Evolutionary conservation across 208 protist species (phyloP), one percentile per base, ranked within the genome.

Genomic region (Ichthyophonus hoferi): DNA sequence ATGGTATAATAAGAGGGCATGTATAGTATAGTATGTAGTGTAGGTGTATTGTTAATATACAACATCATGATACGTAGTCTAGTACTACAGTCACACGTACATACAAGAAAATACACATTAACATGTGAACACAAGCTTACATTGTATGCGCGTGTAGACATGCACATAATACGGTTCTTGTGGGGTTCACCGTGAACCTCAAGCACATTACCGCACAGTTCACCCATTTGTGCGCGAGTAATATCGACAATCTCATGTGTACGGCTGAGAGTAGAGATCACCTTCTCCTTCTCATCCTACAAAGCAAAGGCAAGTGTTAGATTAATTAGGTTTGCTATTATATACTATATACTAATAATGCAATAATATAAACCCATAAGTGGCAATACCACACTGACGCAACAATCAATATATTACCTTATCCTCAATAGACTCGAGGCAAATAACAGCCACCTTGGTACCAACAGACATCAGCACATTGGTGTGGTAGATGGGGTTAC

Each of bases 391-490:
- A 37, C n/a, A 79, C n/a, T n/a, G n/a, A n/a, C 24, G 43, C 24
- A 67, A 67, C 12, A 3, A 3, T 67, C 43, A 67, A 31, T 67
- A 67, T 67, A 67, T 24, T 12, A 58, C 81, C 50, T 84, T 79
- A 38, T 91, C 86, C 42, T 43, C 37, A 31, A 91, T 86, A 40
- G 41, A 40, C 24, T 87, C 79, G 0, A 91, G 37, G 40, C 83
- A 88, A 2, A 89, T 76, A 17, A 91, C 58, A 17, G 83, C 83
- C 34, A 87, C 31, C 1, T 12, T 33, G 17, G 42, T 84, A 2
- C 89, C 89, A 50, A 94, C 89, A 3, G 82, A 42, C 93, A 95
- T 95, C 41, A 95, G 88, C 31, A 95, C 92, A 81, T 95, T 95
- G 39, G 93, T 94, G 90, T 94, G 93, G 50, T 94, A 94, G 84